Conservation (phyloP, 257 asterid species). For the Solanum clarkiae region DNA sequence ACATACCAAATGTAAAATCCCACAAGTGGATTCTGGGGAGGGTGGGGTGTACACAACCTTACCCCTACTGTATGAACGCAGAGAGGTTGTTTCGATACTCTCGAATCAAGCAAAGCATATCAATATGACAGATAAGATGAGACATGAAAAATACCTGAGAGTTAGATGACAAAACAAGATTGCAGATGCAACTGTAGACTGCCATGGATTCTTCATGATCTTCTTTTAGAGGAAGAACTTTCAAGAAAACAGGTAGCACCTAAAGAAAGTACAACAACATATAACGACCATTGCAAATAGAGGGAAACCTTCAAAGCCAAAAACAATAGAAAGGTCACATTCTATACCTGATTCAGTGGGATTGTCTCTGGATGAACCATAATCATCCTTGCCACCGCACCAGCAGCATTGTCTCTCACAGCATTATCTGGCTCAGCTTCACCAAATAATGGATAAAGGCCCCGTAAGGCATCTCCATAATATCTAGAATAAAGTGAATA, state of each 20-base stretch:
- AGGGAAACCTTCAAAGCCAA: background rate
- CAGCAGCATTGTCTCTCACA: conserved; percentile 95
- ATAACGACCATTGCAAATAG: background rate
- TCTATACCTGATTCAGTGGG: conserved; percentile 71
- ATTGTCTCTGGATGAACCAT: conserved; percentile 76
- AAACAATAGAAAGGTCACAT: background rate
- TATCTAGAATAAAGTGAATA: conserved; percentile 31
- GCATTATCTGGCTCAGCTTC: conserved; percentile 92
- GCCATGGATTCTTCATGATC: conserved; percentile 78
- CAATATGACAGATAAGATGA: background rate
- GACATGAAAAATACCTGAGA: conserved; percentile 50
- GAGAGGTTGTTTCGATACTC: background rate
- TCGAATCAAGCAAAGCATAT: background rate
- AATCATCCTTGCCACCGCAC: conserved; percentile 99
- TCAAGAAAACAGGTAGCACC: conserved; percentile 85
- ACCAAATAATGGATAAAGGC: conserved; percentile 78
- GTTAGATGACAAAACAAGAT: conserved; percentile 78
- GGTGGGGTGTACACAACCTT: background rate
- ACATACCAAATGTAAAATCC: background rate
- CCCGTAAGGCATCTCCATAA: conserved; percentile 49
- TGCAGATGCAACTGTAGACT: conserved; percentile 82
- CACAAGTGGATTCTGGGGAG: background rate
- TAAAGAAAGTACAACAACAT: conserved; percentile 1
- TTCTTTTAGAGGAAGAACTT: conserved; percentile 92
- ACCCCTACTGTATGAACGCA: background rate